These are phyloP conservation scores for Saccharomyces hybrid DNA, from an alignment of 1,139 yeast species.

Conservation along the genomic window DNA sequence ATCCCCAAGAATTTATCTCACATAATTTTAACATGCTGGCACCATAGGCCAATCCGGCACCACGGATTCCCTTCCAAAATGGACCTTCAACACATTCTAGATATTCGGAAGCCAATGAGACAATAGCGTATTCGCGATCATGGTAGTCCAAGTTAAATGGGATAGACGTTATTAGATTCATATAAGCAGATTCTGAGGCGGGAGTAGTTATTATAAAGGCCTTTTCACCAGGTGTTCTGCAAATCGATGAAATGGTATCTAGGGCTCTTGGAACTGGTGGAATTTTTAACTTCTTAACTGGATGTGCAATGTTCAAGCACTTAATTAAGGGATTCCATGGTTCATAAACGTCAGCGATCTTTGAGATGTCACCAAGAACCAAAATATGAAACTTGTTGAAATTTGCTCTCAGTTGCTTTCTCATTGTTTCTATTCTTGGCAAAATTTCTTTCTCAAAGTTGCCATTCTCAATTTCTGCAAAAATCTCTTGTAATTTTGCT, in stretches of 20 bases:
- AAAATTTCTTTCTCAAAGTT: conserved; percentile 34
- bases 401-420: conserved; percentile 47
- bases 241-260: conserved; percentile 50
- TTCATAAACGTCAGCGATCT: conserved; percentile 22
- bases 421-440: conserved; percentile 49
- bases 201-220: conserved; percentile 71
- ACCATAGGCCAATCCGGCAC: conserved; percentile 92
- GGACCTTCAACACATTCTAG: conserved; percentile 93
- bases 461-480: conserved; percentile 46
- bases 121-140: conserved; percentile 61
- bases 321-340: conserved; percentile 50
- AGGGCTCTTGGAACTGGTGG: conserved; percentile 47
- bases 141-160: conserved; percentile 50
- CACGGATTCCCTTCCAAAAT: conserved; percentile 93
- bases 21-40: conserved; percentile 52
- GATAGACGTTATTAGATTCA: conserved; percentile 53
- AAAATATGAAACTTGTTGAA: conserved; percentile 59
- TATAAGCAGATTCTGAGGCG: conserved; percentile 80
- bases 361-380: conserved; percentile 60
- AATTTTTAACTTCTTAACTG: conserved; percentile 8
- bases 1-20: conserved; percentile 63
- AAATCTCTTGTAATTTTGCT: conserved; percentile 43
- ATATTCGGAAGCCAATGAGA: conserved; percentile 69
- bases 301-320: conserved; percentile 8
- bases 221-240: conserved; percentile 43